phyloP scores from a whole-genome alignment of 2,329 filamentous ascomycete genomes.

The Huntiella moniliformis region DNA sequence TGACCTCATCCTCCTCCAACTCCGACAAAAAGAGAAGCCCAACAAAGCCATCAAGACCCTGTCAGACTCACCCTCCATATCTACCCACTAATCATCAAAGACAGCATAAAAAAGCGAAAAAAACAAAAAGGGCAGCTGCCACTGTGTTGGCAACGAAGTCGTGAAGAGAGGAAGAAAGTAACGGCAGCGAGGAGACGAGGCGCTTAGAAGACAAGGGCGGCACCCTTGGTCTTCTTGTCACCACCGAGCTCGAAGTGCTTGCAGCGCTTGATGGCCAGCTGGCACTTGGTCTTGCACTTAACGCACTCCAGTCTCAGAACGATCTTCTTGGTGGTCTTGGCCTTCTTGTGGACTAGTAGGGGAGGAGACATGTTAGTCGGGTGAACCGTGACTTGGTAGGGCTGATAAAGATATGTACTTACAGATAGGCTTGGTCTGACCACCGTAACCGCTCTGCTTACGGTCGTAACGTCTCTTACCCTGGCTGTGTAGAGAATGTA shows the following conservation, averaged over 20 bases:
- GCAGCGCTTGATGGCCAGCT: conserved; percentile 97
- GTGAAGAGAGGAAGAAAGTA: conserved; percentile 26
- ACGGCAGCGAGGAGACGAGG: conserved; percentile 22
- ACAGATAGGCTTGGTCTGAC: conserved; percentile 98
- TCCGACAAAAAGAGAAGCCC: conserved; percentile 24
- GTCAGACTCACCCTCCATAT: conserved; percentile 5
- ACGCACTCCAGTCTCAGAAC: conserved; percentile 97
- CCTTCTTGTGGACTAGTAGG: conserved; percentile 83
- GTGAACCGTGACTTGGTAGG: background rate
- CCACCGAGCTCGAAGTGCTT: conserved; percentile 99
- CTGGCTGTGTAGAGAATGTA: conserved; percentile 29
- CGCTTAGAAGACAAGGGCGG: conserved; percentile 96
- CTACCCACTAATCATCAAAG: conserved; percentile 6
- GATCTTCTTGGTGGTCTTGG: conserved; percentile 99
- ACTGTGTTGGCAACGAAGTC: conserved; percentile 22
- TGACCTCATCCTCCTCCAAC: conserved; percentile 19
- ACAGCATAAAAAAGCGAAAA: conserved; percentile 27
- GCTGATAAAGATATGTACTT: conserved; percentile 1
- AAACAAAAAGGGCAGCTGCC: conserved; percentile 17
- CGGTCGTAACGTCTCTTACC: conserved; percentile 99
- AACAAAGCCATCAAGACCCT: conserved; percentile 20
- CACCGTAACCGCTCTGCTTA: conserved; percentile 99
- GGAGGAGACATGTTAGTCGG: background rate
- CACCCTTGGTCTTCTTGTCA: conserved; percentile 99
- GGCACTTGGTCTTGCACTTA: conserved; percentile 92